These are phyloP conservation scores for Sporisorium reilianum DNA, from an alignment of 1,284 basidiomycete genomes.

Conservation along the genomic window DNA sequence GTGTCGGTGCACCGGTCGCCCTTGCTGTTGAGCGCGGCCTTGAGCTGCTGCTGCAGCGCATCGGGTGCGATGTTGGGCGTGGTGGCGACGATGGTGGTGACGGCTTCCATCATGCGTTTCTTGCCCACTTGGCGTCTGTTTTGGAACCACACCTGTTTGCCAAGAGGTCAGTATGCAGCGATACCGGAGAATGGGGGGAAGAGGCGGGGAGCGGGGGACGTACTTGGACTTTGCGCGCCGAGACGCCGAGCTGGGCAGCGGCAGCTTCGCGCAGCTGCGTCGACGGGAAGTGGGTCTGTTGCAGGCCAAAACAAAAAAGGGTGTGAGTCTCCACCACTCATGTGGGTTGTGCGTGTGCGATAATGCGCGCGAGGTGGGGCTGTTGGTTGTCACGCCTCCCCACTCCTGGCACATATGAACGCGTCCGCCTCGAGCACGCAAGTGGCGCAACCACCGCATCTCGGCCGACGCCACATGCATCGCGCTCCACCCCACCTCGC, in stretches of 20 bases:
- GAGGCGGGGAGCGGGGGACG: not conserved
- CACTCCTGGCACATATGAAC: no score
- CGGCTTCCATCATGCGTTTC: slow-evolving; percentile 44
- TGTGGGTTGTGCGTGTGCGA: no score
- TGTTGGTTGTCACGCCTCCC: no score
- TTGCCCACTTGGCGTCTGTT: slow-evolving; percentile 47
- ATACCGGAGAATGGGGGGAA: not conserved
- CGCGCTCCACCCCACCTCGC: no score
- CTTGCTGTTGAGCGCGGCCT: slow-evolving; percentile 9
- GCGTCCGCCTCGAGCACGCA: no score
- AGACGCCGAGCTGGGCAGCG: slow-evolving; percentile 50
- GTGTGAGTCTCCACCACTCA: no score
- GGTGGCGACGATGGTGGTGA: slow-evolving; percentile 5
- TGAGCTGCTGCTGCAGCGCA: slow-evolving; percentile 6
- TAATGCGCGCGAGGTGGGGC: no score
- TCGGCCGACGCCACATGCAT: no score
- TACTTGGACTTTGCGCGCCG: slow-evolving; percentile 61
- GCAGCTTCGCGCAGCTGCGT: slow-evolving; percentile 55
- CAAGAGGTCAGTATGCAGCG: not conserved
- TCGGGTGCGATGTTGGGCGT: slow-evolving; percentile 13
- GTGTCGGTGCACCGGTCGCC: not conserved
- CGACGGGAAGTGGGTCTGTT: slow-evolving; percentile 58
- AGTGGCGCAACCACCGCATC: not conserved
- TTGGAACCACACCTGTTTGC: slow-evolving; percentile 51
- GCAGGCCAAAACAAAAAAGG: not conserved